Evolutionary conservation across 2,329 filamentous ascomycete species (phyloP).

Genomic region (Madurella fahalii): DNA sequence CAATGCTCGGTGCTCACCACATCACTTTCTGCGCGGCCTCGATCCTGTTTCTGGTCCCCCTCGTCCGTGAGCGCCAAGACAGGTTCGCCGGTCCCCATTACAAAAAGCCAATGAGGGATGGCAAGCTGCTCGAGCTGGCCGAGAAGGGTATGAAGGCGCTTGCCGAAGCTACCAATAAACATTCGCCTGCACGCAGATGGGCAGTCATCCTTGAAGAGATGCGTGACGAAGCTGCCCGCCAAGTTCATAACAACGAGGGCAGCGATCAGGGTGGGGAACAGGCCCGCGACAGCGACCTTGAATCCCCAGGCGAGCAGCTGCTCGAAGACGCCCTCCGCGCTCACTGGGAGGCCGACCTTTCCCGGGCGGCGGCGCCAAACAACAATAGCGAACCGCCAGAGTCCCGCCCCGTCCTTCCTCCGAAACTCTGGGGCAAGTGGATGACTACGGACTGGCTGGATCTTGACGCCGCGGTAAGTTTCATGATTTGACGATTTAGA

Average conservation of each 20-base stretch:
- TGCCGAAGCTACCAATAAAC: conserved; percentile 6
- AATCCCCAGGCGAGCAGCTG: conserved; percentile 11
- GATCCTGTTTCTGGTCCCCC: conserved; percentile 15
- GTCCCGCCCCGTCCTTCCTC: not conserved
- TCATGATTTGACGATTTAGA: not conserved
- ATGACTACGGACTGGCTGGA: conserved; percentile 22
- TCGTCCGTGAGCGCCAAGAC: conserved; percentile 17
- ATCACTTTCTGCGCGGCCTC: conserved; percentile 16
- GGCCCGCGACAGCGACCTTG: not conserved
- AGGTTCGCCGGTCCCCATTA: not conserved
- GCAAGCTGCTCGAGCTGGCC: conserved; percentile 10
- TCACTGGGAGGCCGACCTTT: conserved; percentile 19
- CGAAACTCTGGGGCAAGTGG: conserved; percentile 20
- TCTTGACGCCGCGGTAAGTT: conserved; percentile 23
- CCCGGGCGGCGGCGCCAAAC: not conserved
- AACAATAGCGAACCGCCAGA: not conserved
- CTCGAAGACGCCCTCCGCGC: conserved; percentile 21
- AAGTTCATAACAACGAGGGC: conserved; percentile 3
- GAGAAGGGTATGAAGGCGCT: conserved; percentile 12
- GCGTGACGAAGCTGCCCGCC: conserved; percentile 13
- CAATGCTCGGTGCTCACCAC: conserved; percentile 20
- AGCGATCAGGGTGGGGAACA: not conserved
- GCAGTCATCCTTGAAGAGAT: conserved; percentile 21
- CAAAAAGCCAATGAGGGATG: conserved; percentile 8
- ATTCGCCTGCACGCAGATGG: conserved; percentile 18